Conservation (phyloP, 805 yeast genomes). For the Jamesozyma spencerorum region DNA sequence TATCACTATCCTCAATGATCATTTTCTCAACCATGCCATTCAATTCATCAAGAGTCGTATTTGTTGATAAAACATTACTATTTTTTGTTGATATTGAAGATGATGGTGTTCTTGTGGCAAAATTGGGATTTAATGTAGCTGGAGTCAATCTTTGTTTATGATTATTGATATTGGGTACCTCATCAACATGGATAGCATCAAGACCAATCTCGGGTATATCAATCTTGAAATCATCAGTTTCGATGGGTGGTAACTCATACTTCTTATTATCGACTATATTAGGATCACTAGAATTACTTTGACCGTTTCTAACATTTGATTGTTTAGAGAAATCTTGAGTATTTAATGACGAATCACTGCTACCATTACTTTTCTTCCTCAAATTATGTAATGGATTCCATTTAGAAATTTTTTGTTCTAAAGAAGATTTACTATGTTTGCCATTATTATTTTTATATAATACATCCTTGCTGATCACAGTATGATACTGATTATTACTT, state of each 20-base stretch:
- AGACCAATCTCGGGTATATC: constrained; percentile 13
- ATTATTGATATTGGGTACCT: background rate
- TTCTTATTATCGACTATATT: constrained; percentile 11
- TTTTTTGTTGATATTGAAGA: constrained; percentile 6
- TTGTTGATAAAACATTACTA: constrained; percentile 7
- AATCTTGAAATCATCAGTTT: constrained; percentile 15
- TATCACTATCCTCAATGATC: constrained; percentile 8
- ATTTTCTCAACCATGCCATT: constrained; percentile 31
- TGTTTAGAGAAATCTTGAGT: background rate
- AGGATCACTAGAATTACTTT: constrained; percentile 2
- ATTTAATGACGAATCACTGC: constrained; percentile 6
- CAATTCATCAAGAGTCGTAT: constrained; percentile 26
- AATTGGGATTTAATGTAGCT: background rate
- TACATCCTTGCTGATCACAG: constrained; percentile 19
- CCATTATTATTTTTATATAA: constrained; percentile 11
- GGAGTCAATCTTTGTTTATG: background rate
- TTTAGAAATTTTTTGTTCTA: constrained; percentile 24
- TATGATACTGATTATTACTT: constrained; percentile 15
- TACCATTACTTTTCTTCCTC: constrained; percentile 20
- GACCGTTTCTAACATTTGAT: background rate
- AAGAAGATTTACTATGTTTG: constrained; percentile 12
- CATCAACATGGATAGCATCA: background rate
- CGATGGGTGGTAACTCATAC: constrained; percentile 21
- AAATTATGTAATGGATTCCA: constrained; percentile 26
- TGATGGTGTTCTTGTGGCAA: constrained; percentile 12